These are phyloP conservation scores for Austropuccinia psidii DNA, from an alignment of 1,284 basidiomycete genomes.

Conservation along the genomic window DNA sequence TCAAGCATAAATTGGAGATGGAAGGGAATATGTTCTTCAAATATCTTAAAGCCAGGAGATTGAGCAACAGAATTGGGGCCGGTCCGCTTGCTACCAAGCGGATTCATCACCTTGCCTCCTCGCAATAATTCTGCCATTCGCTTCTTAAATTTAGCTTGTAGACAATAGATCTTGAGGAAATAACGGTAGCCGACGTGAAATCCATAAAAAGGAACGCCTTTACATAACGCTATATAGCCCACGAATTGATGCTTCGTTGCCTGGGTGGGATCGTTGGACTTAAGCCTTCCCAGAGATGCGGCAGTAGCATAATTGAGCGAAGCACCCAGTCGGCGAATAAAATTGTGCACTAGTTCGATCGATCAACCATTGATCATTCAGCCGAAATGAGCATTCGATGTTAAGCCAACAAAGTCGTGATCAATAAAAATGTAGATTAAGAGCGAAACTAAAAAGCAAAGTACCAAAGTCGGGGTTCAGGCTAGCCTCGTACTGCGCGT, in stretches of 20 bases:
- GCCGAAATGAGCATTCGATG: neutral
- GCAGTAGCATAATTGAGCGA: conserved; percentile 72
- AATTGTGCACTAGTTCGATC: conserved; percentile 60
- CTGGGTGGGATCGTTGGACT: conserved; percentile 50
- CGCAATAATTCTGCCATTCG: conserved; percentile 67
- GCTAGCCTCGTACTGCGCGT: conserved; percentile 53
- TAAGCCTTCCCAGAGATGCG: conserved; percentile 53
- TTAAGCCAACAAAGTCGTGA: neutral
- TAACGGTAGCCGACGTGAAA: conserved; percentile 78
- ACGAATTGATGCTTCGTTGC: conserved; percentile 41
- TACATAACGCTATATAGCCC: conserved; percentile 66
- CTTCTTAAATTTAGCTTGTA: conserved; percentile 62
- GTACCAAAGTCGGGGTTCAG: conserved; percentile 48
- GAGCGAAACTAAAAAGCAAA: conserved; percentile 40
- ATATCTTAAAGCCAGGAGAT: conserved; percentile 58
- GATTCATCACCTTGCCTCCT: conserved; percentile 64
- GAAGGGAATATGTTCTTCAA: conserved; percentile 80
- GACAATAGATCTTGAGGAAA: conserved; percentile 78
- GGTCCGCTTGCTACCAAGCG: neutral
- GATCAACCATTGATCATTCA: no score
- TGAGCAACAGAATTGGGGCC: neutral
- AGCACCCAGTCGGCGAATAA: conserved; percentile 59
- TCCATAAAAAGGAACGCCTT: conserved; percentile 93
- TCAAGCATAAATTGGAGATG: conserved; percentile 90
- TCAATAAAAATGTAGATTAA: conserved; percentile 15